A percentile compares a stretch with the other conserved stretches of the same genome.
phyloP scores from a whole-genome alignment of 371 early-diverging fungal genomes.

The Mucor irregularis region DNA sequence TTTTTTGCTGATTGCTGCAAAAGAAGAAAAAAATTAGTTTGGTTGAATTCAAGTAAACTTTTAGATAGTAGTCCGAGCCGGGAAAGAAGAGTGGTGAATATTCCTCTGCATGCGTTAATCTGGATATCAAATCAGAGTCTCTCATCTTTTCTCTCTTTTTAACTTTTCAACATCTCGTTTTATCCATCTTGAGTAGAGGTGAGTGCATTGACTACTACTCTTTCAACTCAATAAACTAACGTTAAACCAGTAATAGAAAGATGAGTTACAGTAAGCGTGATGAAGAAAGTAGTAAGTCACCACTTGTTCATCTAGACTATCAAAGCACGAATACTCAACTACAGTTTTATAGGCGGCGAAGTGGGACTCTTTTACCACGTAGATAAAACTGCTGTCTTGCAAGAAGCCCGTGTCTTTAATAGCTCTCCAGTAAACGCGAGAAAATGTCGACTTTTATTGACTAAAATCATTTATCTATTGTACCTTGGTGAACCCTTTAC shows the following conservation, averaged over 20 bases:
- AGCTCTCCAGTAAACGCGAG: constrained; percentile 93
- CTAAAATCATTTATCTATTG: constrained; percentile 92
- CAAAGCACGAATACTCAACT: no score
- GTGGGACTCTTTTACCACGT: constrained; percentile 62
- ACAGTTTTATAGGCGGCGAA: no score
- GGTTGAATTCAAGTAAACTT: no score
- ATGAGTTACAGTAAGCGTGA: not conserved
- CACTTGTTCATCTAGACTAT: no score
- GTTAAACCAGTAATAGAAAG: no score
- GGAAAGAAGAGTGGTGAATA: no score
- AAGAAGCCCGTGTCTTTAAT: constrained; percentile 96
- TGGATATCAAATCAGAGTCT: no score
- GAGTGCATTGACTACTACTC: not conserved
- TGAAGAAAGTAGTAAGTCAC: not conserved
- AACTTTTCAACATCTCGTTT: no score
- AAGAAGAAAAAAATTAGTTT: not conserved
- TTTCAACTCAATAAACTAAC: not conserved
- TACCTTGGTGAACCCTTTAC: constrained; percentile 88
- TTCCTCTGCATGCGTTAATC: no score
- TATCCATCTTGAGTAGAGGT: no score
- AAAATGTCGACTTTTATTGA: constrained; percentile 89
- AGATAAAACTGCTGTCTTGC: constrained; percentile 94
- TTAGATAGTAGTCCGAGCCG: no score
- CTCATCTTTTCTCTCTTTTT: not conserved
- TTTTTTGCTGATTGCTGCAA: not conserved